phyloP scores from a whole-genome alignment of 352 stramenopile species.

The Plasmopara viticola region DNA sequence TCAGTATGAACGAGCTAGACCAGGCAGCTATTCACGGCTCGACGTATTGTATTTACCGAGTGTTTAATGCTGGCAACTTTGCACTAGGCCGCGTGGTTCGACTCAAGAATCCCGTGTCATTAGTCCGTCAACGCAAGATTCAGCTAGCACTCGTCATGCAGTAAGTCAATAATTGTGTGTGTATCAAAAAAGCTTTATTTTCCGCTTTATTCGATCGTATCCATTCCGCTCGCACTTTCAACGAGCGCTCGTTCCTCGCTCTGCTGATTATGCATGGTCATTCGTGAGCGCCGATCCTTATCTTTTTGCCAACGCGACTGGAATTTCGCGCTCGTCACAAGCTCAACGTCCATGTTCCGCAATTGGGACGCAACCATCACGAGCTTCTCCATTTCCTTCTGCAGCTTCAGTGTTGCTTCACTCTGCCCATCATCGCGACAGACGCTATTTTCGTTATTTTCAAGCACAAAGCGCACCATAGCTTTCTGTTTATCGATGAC shows the following conservation, averaged over 20 bases:
- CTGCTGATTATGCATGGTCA: conserved; percentile 40
- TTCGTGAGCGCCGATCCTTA: conserved; percentile 57
- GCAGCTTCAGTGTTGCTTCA: conserved; percentile 44
- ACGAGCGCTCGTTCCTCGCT: conserved; percentile 35
- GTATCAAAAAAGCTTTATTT: too few relatives aligned
- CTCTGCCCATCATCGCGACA: conserved; percentile 31
- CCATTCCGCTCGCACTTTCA: conserved; percentile 40
- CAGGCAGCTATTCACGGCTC: conserved; percentile 71
- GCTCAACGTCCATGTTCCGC: conserved; percentile 70
- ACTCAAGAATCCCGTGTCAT: conserved; percentile 77
- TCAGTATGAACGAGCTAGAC: conserved; percentile 86
- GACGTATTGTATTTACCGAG: conserved; percentile 78
- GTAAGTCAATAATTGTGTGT: conserved; percentile 15
- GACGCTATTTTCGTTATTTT: conserved; percentile 33
- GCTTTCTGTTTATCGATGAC: conserved; percentile 72
- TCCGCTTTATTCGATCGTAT: too few relatives aligned
- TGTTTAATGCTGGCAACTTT: conserved; percentile 77
- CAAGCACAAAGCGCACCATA: conserved; percentile 73
- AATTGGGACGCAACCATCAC: conserved; percentile 59
- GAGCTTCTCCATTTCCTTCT: conserved; percentile 74
- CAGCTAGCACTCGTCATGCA: conserved; percentile 77
- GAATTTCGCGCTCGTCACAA: conserved; percentile 78
- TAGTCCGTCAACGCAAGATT: conserved; percentile 80
- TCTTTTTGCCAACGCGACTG: conserved; percentile 68
- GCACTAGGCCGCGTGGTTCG: conserved; percentile 66